phyloP scores from a whole-genome alignment of 176 grass and related monocot species.

The Rhynchospora pubera region DNA sequence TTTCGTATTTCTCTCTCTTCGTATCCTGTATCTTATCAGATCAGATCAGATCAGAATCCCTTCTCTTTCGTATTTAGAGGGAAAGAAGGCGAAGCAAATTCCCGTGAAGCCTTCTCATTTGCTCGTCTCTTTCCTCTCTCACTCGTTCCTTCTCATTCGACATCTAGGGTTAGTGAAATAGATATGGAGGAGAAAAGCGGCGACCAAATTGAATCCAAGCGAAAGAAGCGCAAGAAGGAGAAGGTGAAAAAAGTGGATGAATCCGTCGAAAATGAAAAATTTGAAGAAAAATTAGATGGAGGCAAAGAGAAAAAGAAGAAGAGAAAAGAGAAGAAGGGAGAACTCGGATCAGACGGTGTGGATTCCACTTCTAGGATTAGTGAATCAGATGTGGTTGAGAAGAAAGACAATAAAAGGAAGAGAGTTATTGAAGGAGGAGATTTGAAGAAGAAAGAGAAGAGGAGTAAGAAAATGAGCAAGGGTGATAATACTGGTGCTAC shows the following conservation, averaged over 20 bases:
- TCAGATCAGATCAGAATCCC: no score
- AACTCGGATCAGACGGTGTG: not conserved
- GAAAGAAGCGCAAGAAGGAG: not conserved
- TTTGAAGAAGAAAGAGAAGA: constrained; percentile 14
- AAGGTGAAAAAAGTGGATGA: not conserved
- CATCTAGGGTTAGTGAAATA: no score
- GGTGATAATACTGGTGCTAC: not conserved
- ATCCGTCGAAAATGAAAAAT: not conserved
- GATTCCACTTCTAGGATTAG: not conserved
- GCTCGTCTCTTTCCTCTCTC: no score
- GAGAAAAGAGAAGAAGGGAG: not conserved
- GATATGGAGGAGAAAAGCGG: no score
- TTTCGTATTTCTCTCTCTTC: no score
- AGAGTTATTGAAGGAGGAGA: constrained; percentile 5
- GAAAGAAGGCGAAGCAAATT: no score
- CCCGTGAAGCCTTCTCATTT: no score
- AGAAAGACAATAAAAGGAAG: not conserved
- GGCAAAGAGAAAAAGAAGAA: not conserved
- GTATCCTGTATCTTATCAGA: no score
- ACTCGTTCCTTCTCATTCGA: no score
- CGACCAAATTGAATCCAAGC: not conserved
- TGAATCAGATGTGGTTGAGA: constrained; percentile 6
- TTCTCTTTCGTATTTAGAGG: no score
- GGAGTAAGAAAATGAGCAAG: not conserved
- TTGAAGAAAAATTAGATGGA: not conserved